Percentiles rank a stretch among this genome's conserved stretches.
phyloP scores from a whole-genome alignment of 805 yeast genomes.

The Zygosaccharomyces bailii region DNA sequence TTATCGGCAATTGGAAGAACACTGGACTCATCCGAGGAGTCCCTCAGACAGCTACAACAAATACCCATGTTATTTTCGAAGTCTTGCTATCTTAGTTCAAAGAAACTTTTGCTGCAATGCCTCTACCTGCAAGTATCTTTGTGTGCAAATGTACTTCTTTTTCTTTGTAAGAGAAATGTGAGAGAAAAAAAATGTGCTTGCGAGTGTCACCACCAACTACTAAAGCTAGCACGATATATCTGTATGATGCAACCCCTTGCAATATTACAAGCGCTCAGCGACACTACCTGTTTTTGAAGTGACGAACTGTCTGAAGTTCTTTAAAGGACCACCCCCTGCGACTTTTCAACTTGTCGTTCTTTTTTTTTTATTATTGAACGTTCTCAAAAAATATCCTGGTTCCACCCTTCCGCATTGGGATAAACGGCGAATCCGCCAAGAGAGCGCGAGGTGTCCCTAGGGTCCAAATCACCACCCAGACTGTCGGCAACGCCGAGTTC shows the following conservation, averaged over 20 bases:
- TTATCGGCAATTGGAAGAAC: constrained; percentile 86
- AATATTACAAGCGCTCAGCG: background rate
- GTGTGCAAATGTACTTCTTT: background rate
- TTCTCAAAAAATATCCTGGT: constrained; percentile 3
- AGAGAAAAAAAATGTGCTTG: background rate
- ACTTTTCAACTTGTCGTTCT: constrained; percentile 1
- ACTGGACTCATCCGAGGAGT: constrained; percentile 43
- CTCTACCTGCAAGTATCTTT: background rate
- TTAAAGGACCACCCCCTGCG: background rate
- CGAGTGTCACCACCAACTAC: constrained; percentile 3
- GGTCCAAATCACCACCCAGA: background rate
- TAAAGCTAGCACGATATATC: background rate
- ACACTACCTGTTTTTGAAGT: background rate
- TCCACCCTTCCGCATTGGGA: constrained; percentile 6
- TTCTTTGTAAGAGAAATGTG: background rate
- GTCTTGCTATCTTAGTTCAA: background rate
- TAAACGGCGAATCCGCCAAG: constrained; percentile 3
- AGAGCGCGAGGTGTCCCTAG: background rate
- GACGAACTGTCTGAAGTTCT: background rate
- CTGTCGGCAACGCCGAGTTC: background rate
- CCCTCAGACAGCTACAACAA: constrained; percentile 47
- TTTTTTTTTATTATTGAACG: constrained; percentile 5
- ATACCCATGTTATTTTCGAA: constrained; percentile 42
- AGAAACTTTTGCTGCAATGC: background rate
- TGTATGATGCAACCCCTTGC: background rate